Evolutionary conservation across 2,329 filamentous ascomycete genomes (phyloP), one percentile per base, ranked within the genome.

Genomic region (Nemania sp.): DNA sequence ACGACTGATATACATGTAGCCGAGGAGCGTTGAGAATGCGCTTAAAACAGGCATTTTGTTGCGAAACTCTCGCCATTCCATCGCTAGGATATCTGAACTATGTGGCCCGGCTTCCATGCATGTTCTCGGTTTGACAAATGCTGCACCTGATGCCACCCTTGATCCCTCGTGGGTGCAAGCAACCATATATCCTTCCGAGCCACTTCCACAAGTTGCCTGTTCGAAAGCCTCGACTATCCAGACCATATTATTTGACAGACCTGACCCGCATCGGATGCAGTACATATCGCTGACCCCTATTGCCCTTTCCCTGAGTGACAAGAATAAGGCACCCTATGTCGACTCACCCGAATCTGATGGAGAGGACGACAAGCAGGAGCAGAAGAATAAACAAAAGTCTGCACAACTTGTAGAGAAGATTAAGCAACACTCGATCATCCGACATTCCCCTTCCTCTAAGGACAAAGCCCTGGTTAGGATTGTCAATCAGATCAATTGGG

Each of bases 401-500:
- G 78, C 78, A 61, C 81, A 81, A 49, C 75, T 99, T 34, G 85
- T 94, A 4, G 85, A 96, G 62, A 97, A 97, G 72, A 75, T 97
- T 43, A 91, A 88, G 66, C 80, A 91, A 60, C 95, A 99, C 70
- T 93, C 89, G 2, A 91, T 99, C 4, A 77, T 89, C 49, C 86
- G 86, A 61, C 89, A 89, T 66, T 75, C 83, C 2, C 83, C 86
- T 2, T 94, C 93, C 1, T 82, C 86, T 55, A 93, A 96, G 65
- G 94, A 99, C 70, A 81, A 84, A 57, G 88, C 89, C 1, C 77
- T 99, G 24, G 81, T 87, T 4, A 84, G 84, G 52, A 92, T 97
- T 54, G 82, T 97, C 61, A 91, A 92, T 64, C 93, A 97, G 73
- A 88, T 97, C 69, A 99, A 99, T 67, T 99, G 94, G 80, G 91